Base-by-base conservation (phyloP, 2,329 filamentous ascomycete species). In the Colletotrichum liaoningense region DNA sequence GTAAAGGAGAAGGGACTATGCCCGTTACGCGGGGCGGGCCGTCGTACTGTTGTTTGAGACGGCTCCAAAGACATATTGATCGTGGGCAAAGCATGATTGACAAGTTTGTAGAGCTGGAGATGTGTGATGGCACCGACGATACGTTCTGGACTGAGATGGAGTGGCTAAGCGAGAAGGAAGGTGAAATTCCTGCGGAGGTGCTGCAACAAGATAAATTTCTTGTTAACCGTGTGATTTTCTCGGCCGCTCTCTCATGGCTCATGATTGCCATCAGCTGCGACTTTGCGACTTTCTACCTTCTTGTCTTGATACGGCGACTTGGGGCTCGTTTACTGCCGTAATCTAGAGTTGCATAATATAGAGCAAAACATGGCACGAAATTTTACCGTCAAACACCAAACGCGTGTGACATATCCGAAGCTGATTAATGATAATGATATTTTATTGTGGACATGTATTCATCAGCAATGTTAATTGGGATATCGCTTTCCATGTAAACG, bases 221-320 rank as follows among this genome's bases (percentile, higher is more conserved):
- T 16, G 56, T 74, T 9, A 38, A 66, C 12, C 65, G 73, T 33
- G 65, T 73, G 7, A 35, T 60, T 11, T 73, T 74, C 59, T 74
- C 73, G 22, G 65, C 73, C 1, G 56, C 57, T 3, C 8, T 74
- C 28, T 73, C 73, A 12, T 73, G 69, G 73, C 56, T 74, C 26
- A 65, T 74, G 73, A 56, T 74, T 4, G 69, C 73, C 19, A 69
- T 74, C 30, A 73, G 73, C 49, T 66, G 69, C 58, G 73, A 74
- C 38, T 74, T 74, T 55, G 69, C 73, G 28, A 74, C 69, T 1
- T 74, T 73, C 54, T 74, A 74, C 54, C 19, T 74, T 5, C 46
- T 42, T 3, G 33, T 69, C 4, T 22, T 74, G 4, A 24, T 35
- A 2, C 28, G 52, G 22, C 70, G 70, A 5, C 22, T 66, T 5